phyloP scores from a whole-genome alignment of 345 rosid genomes.

The Eucalyptus pauciflora region DNA sequence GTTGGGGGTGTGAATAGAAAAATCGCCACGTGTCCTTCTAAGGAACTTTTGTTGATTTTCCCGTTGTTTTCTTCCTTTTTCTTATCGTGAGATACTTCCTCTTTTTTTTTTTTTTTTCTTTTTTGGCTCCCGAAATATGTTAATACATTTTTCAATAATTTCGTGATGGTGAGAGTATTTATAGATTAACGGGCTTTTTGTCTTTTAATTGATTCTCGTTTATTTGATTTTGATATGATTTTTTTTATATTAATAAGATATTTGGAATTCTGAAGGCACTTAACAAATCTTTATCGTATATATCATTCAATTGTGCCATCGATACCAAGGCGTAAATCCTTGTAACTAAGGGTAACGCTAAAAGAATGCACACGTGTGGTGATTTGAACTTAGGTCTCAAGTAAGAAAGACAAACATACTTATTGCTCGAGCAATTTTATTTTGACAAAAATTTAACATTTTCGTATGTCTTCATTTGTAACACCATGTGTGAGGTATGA shows the following conservation, averaged over 20 bases:
- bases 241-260: neutral
- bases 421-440: accelerated
- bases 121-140: neutral
- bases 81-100: neutral
- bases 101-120: neutral
- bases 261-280: accelerated
- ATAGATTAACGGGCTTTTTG: neutral
- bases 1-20: neutral
- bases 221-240: neutral
- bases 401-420: neutral
- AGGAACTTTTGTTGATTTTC: neutral
- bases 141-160: neutral
- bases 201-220: neutral
- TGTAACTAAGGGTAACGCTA: accelerated
- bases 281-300: accelerated
- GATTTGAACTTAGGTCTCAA: neutral
- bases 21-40: neutral
- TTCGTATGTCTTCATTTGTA: accelerated
- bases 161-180: neutral
- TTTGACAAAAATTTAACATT: neutral
- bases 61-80: neutral
- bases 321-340: accelerated
- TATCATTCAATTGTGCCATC: neutral
- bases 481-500: neutral
- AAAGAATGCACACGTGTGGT: accelerated